Base-by-base conservation (phyloP, 371 early-diverging fungal species). In the Mortierella sp. region DNA sequence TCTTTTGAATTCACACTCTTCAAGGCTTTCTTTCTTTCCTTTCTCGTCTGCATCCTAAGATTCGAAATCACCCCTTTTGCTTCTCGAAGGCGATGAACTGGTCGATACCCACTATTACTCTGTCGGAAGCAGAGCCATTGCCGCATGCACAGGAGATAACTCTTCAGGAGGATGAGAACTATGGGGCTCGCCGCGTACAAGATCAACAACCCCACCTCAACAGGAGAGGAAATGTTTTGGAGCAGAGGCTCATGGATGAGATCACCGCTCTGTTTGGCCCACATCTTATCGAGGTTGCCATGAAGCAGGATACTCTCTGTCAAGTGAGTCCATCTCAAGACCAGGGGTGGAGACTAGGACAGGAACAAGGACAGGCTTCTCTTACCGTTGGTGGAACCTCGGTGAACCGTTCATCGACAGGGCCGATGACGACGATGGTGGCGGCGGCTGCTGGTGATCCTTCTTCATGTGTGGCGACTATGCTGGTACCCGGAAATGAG, bases 221-320 rank as follows among this genome's bases (percentile, higher is more conserved):
- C 24, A 8, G 11, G 11, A 37, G 2, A 3, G 3, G 10, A 24
- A 37, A 37, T 24, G 24, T 55, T 3, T 53, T 21, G 28, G 75
- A 70, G 24, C 71, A 79, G 19, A 50, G 31, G 4, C 55, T 79
- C 31, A 50, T 79, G 28, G 73, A 79, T 31, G 71, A 71, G 13
- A 74, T 79, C 53, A 10, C 73, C 1, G 16, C 50, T 24, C 21
- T 55, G 21, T 75, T 79, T 61, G 79, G 79, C 6, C 72, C 79
- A 1, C 55, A 61, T 14, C 54, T 79, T 5, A 61, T 57, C 34
- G 79, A 79, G 8, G 31, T 79, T 40, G 59, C 51, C 14, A 71
- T 79, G 19, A 75, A 61, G n/a, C 79, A 79, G 31, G 75, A 75
- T 71, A 26, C 57, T 16, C 34, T 74, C 57, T 24, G 16, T 24